Conservation (phyloP, 331 rosid genomes). For the Cydonia oblonga region DNA sequence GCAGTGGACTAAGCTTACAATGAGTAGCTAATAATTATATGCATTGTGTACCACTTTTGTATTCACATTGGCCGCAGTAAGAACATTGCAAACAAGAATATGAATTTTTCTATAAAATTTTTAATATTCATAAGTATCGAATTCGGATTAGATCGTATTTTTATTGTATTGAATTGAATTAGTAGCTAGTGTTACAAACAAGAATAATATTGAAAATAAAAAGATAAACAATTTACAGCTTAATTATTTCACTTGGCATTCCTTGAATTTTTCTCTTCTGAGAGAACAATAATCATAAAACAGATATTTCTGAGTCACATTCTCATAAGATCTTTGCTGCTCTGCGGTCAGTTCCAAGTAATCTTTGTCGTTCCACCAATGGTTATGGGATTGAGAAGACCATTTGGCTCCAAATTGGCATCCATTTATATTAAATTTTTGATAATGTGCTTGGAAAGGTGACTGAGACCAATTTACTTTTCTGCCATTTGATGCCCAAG, state of each 20-base stretch:
- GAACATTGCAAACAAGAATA: too few species aligned
- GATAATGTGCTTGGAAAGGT: constrained; percentile 12
- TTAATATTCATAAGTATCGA: too few species aligned
- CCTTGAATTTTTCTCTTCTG: background rate
- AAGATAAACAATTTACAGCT: background rate
- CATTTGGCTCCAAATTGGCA: background rate
- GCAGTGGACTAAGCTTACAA: too few species aligned
- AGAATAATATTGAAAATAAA: background rate
- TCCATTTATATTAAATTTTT: background rate
- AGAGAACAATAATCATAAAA: constrained; percentile 8
- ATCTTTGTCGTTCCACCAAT: background rate
- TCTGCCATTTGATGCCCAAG: constrained; percentile 50
- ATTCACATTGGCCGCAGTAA: background rate
- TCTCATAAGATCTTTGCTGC: background rate
- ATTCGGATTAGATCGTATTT: too few species aligned
- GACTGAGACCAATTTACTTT: constrained; percentile 10
- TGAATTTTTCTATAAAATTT: too few species aligned
- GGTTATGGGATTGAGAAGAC: background rate
- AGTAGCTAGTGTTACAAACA: background rate
- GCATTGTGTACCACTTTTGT: too few species aligned
- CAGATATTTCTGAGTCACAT: background rate
- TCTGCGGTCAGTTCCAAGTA: background rate
- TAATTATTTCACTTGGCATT: background rate
- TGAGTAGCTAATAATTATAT: too few species aligned
- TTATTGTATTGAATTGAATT: too few species aligned